Evolutionary conservation across 805 yeast genomes (phyloP).

Genomic region (Kuraishia floccosa): DNA sequence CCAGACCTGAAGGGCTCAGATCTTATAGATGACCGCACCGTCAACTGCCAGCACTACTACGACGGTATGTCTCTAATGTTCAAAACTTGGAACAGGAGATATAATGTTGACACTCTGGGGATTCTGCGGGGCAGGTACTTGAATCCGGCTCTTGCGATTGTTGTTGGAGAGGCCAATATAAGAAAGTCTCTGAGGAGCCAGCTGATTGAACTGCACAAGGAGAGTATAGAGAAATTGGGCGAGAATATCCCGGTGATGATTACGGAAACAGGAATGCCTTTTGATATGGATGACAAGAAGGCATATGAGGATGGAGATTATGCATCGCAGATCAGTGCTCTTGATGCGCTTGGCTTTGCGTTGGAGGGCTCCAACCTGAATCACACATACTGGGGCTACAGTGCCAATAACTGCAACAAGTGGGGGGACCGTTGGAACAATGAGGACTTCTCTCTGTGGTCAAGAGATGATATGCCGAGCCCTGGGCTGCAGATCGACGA

Average conservation of each 20-base stretch:
- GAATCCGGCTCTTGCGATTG: slow-evolving; percentile 65
- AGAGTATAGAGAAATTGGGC: slow-evolving; percentile 56
- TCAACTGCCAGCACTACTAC: slow-evolving; percentile 83
- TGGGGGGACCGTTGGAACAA: slow-evolving; percentile 93
- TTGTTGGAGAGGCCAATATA: slow-evolving; percentile 73
- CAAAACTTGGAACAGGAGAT: slow-evolving; percentile 73
- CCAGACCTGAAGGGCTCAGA: slow-evolving; percentile 46
- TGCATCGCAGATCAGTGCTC: slow-evolving; percentile 64
- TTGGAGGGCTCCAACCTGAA: slow-evolving; percentile 64
- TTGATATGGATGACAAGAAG: slow-evolving; percentile 78
- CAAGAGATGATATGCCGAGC: slow-evolving; percentile 39
- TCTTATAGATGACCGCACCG: slow-evolving; percentile 51
- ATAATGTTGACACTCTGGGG: slow-evolving; percentile 86
- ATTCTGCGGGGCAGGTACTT: slow-evolving; percentile 68
- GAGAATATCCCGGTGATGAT: slow-evolving; percentile 56
- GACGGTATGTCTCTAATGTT: slow-evolving; percentile 93
- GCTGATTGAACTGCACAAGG: slow-evolving; percentile 51
- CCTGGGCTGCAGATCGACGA: neutral
- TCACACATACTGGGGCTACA: slow-evolving; percentile 83
- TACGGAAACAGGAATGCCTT: slow-evolving; percentile 97
- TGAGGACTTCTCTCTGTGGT: slow-evolving; percentile 88
- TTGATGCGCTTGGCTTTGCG: slow-evolving; percentile 75
- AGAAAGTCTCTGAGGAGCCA: slow-evolving; percentile 64
- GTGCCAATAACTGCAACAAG: slow-evolving; percentile 58
- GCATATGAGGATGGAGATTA: slow-evolving; percentile 63